Base-by-base conservation (phyloP, 352 stramenopile species). In the Phytopythium boreale region DNA sequence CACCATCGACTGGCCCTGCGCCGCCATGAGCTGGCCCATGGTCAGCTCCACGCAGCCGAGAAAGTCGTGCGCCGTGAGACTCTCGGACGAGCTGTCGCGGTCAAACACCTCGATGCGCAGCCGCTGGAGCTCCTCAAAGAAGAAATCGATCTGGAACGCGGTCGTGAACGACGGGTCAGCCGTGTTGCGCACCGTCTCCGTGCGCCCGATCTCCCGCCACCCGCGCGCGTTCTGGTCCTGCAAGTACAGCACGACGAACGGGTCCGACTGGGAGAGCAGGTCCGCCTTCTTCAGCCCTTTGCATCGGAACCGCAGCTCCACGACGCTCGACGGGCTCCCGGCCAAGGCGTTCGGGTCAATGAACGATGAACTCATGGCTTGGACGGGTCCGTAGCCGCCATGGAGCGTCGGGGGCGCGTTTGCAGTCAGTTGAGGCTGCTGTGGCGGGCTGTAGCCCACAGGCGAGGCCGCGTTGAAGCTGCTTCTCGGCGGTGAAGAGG, bases 61-160 rank as follows among this genome's bases (percentile, higher is more conserved):
- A 56, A 92, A 92, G 64, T 92, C 83, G 59, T 92, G 83, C 12
- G 70, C 70, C 5, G 67, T 75, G 19, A 92, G 70, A 62, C 69
- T 77, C 31, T 90, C 80, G 0, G 81, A 94, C 24, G 59, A 53
- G 60, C 79, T 84, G 70, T 93, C 84, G 22, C 84, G 79, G 69
- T 96, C 85, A 67, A 90, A 96, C 0, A 92, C 80, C 39, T 96
- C 87, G 14, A 96, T 68, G 24, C 83, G 70, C 41, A 96, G 64
- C 14, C 80, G 77, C 72, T 96, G 87, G 2, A 95, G 79, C 36
- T 96, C 87, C 62, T 92, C 84, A 61, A 92, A 92, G 63, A 87
- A 89, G 59, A 86, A 92, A 56, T 90, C 82, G 26, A 91, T 34
- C 57, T 92, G 71, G 49, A 95, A 82, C 9, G 76, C 76, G 29